Conservation (phyloP, 2,329 filamentous ascomycete genomes). For the Colletotrichum chlorophyti region DNA sequence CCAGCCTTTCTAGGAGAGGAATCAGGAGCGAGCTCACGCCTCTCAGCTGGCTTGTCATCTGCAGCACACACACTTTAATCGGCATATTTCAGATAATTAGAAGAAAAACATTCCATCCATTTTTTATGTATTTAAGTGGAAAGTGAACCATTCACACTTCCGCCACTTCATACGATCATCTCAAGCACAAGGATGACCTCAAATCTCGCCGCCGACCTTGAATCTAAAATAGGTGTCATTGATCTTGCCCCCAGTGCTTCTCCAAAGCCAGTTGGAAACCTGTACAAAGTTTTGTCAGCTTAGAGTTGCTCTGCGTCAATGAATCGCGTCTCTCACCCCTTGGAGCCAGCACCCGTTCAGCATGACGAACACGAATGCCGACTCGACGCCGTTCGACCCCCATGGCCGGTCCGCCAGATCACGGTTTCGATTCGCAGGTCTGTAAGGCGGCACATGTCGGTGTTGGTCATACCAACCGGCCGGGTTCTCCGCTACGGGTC, state of each 20-base stretch:
- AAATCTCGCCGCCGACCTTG: constrained; percentile 61
- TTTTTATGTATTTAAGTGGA: too few relatives aligned
- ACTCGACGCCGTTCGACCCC: constrained; percentile 29
- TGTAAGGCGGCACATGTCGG: constrained; percentile 33
- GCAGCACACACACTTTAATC: too few relatives aligned
- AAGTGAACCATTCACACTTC: not conserved
- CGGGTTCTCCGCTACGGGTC: constrained; percentile 22
- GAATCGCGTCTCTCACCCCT: constrained; percentile 1
- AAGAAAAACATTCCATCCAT: too few relatives aligned
- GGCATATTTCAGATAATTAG: too few relatives aligned
- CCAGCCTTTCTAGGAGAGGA: too few relatives aligned
- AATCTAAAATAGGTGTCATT: constrained; percentile 57
- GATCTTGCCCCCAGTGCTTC: constrained; percentile 37
- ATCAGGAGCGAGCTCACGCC: too few relatives aligned
- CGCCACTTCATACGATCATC: not conserved
- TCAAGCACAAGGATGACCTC: too few relatives aligned
- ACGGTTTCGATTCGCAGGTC: constrained; percentile 31
- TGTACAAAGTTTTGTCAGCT: not conserved
- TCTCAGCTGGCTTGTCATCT: too few relatives aligned
- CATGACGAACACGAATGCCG: constrained; percentile 33
- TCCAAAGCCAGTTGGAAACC: constrained; percentile 24
- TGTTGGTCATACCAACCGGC: constrained; percentile 31
- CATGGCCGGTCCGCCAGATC: constrained; percentile 31
- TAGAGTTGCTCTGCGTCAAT: not conserved
- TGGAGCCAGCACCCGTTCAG: constrained; percentile 32